These are phyloP conservation scores for Backusella luteola DNA, from an alignment of 192 early-diverging fungal species.

Conservation along the genomic window DNA sequence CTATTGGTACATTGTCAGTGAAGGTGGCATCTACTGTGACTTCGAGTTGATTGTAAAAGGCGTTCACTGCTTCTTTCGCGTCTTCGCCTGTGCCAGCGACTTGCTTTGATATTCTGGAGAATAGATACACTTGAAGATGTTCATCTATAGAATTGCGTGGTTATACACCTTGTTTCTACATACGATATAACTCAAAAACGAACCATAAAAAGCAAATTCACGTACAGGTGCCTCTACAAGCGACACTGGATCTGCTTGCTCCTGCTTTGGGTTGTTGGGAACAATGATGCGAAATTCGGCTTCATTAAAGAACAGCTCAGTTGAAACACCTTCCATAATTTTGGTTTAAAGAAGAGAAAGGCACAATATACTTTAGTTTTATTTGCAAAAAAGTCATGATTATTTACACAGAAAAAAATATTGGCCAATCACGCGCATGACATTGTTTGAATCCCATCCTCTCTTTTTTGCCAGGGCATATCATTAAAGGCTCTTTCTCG, in stretches of 20 bases:
- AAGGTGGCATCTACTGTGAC: conserved; percentile 55
- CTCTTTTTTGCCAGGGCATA: too few species aligned
- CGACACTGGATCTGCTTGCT: not conserved
- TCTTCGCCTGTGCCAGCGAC: conserved; percentile 27
- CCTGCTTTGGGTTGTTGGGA: not conserved
- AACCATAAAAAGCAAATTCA: conserved; percentile 38
- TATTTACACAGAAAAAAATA: not conserved
- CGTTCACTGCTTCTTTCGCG: conserved; percentile 26
- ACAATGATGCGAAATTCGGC: conserved; percentile 16
- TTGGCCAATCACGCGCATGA: too few species aligned
- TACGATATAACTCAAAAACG: not conserved
- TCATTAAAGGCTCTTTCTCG: too few species aligned
- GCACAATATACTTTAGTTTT: not conserved
- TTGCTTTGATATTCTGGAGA: conserved; percentile 15
- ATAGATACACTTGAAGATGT: conserved; percentile 26
- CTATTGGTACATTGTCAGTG: conserved; percentile 31
- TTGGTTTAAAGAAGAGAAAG: not conserved
- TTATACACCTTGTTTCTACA: not conserved
- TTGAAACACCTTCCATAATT: conserved; percentile 5
- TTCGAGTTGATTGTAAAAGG: conserved; percentile 51
- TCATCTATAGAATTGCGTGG: conserved; percentile 21
- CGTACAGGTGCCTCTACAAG: conserved; percentile 12
- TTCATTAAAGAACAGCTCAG: conserved; percentile 19
- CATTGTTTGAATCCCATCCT: too few species aligned
- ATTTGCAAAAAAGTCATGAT: not conserved